Conservation (phyloP, 1,284 basidiomycete genomes). For the Cryptococcus sp. region DNA sequence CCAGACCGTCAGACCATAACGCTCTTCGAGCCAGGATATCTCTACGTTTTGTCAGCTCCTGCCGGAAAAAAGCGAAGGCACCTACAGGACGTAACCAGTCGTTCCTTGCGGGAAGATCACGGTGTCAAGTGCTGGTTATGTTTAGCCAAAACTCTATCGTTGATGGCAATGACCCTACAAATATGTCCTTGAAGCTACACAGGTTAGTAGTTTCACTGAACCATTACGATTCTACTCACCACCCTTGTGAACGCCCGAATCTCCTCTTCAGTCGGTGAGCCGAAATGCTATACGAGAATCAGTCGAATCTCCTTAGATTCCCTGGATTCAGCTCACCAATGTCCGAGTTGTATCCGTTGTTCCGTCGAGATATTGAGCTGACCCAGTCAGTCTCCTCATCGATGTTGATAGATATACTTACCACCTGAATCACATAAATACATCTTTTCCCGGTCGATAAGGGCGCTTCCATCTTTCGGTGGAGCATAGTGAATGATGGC, state of each 20-base stretch:
- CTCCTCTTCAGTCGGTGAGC: constrained; percentile 73
- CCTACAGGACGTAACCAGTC: constrained; percentile 33
- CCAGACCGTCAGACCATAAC: constrained; percentile 85
- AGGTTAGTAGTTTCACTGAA: neutral
- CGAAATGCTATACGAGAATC: constrained; percentile 67
- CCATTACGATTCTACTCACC: constrained; percentile 12
- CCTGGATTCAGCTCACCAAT: constrained; percentile 52
- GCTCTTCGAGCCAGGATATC: constrained; percentile 79
- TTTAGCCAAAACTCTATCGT: constrained; percentile 6
- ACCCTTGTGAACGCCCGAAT: constrained; percentile 88
- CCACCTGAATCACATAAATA: constrained; percentile 95
- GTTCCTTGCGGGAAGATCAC: constrained; percentile 83
- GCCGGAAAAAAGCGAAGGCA: neutral
- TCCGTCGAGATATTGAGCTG: constrained; percentile 75
- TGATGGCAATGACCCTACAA: constrained; percentile 26
- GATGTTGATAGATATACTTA: constrained; percentile 29
- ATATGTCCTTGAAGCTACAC: constrained; percentile 82
- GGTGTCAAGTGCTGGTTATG: constrained; percentile 56
- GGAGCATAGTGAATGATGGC: constrained; percentile 94
- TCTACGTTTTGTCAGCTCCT: constrained; percentile 45
- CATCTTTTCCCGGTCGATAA: constrained; percentile 73
- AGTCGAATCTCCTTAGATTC: neutral
- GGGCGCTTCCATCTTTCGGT: constrained; percentile 65
- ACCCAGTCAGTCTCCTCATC: neutral
- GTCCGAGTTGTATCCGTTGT: constrained; percentile 94